Percentiles rank a stretch among this genome's conserved stretches.
Evolutionary conservation across 129 eudicot genomes (phyloP).

Genomic region (Ambrosia trifida): DNA sequence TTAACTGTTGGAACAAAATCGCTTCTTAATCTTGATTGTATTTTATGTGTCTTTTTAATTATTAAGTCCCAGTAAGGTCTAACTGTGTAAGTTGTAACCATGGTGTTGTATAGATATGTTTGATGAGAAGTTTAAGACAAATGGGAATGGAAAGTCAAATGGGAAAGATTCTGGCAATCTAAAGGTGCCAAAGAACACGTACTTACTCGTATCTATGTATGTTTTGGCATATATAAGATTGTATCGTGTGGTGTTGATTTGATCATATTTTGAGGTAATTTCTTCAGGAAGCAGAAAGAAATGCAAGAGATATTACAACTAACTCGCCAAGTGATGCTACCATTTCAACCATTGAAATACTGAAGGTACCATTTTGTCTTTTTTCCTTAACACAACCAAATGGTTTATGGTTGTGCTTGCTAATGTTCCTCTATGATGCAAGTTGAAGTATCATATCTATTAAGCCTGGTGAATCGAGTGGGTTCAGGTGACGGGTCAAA

Average conservation of each 20-base stretch:
- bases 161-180: no score
- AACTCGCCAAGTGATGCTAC: constrained; percentile 40
- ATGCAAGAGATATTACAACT: constrained; percentile 22
- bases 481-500: no score
- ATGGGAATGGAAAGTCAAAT: no score
- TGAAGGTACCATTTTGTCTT: constrained; percentile 50
- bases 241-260: constrained; percentile 6
- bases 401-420: constrained; percentile 3
- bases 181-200: constrained; percentile 47
- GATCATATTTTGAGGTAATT: constrained; percentile 9
- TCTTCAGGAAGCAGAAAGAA: constrained; percentile 47
- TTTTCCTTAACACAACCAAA: neutral
- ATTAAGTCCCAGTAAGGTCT: no score
- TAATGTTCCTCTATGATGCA: constrained; percentile 4
- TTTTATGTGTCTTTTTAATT: no score
- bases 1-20: no score
- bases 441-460: no score
- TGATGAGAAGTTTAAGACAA: no score
- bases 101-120: no score
- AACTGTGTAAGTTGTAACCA: no score
- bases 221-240: neutral
- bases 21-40: no score
- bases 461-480: no score
- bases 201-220: constrained; percentile 2
- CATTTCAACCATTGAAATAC: constrained; percentile 40